A percentile compares a stretch with the other conserved stretches of the same genome.
Conservation (phyloP, 345 rosid genomes). For the Dimocarpus longan region DNA sequence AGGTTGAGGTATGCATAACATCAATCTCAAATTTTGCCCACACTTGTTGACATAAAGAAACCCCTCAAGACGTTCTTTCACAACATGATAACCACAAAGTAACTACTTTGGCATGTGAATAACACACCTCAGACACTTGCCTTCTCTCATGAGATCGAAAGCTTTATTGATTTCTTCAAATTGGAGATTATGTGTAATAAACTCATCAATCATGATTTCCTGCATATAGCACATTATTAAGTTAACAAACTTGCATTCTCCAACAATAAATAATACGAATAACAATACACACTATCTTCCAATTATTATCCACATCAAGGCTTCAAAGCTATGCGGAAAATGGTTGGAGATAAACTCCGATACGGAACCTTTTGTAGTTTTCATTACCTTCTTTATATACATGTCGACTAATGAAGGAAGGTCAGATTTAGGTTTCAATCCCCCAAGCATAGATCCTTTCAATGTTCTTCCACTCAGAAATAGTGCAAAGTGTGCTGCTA, state of each 20-base stretch:
- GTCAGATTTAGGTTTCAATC: slow-evolving; percentile 92
- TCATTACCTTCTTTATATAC: slow-evolving; percentile 73
- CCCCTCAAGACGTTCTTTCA: background rate
- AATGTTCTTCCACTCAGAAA: slow-evolving; percentile 73
- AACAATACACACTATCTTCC: background rate
- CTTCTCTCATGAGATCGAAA: slow-evolving; percentile 77
- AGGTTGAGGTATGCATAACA: background rate
- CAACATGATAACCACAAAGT: background rate
- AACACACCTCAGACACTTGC: slow-evolving; percentile 81
- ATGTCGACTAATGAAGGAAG: slow-evolving; percentile 72
- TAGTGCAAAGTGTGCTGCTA: slow-evolving; percentile 76
- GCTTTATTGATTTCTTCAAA: slow-evolving; percentile 81
- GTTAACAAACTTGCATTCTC: slow-evolving; percentile 1
- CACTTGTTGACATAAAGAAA: background rate
- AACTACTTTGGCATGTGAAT: slow-evolving; percentile 70
- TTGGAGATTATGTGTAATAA: slow-evolving; percentile 66
- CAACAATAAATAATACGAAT: background rate
- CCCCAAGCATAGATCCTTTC: slow-evolving; percentile 83
- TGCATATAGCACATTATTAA: slow-evolving; percentile 17
- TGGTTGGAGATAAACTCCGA: background rate
- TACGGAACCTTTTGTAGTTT: background rate
- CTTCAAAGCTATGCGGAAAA: background rate
- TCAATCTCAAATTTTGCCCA: background rate
- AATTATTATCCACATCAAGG: background rate
- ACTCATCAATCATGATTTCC: slow-evolving; percentile 79